Conservation (phyloP, 306 rosid species). For the Glycine soja region DNA sequence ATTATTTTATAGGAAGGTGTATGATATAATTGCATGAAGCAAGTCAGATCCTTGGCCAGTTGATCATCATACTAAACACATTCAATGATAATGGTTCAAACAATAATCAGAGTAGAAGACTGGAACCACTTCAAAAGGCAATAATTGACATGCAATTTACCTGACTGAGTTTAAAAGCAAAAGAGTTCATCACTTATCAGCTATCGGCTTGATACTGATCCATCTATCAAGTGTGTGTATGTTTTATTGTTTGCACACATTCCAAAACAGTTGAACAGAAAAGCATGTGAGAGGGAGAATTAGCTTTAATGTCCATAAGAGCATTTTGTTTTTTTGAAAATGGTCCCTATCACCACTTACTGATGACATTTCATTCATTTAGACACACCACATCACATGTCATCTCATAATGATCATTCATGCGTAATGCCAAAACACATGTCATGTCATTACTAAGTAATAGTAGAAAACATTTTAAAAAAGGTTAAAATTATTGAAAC, state of each 20-base stretch:
- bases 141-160: slow-evolving; percentile 11
- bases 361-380: not conserved
- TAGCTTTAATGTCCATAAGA: too few relatives aligned
- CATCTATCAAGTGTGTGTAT: not conserved
- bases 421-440: not conserved
- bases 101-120: slow-evolving; percentile 12
- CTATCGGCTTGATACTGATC: not conserved
- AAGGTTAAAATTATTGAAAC: not conserved
- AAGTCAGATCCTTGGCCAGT: not conserved
- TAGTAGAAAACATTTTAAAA: not conserved
- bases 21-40: slow-evolving; percentile 14
- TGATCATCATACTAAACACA: too few relatives aligned
- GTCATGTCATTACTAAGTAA: not conserved
- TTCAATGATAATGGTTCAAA: slow-evolving; percentile 16
- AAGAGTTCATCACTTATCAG: not conserved
- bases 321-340: not conserved
- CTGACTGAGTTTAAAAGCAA: not conserved
- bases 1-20: slow-evolving; percentile 13
- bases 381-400: not conserved
- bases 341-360: not conserved
- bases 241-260: too few relatives aligned
- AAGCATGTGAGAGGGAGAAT: too few relatives aligned
- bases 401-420: not conserved
- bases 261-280: too few relatives aligned
- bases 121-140: not conserved